Evolutionary conservation across 768 basidiomycete genomes (phyloP).

Genomic region (Multifurca ochricompacta): DNA sequence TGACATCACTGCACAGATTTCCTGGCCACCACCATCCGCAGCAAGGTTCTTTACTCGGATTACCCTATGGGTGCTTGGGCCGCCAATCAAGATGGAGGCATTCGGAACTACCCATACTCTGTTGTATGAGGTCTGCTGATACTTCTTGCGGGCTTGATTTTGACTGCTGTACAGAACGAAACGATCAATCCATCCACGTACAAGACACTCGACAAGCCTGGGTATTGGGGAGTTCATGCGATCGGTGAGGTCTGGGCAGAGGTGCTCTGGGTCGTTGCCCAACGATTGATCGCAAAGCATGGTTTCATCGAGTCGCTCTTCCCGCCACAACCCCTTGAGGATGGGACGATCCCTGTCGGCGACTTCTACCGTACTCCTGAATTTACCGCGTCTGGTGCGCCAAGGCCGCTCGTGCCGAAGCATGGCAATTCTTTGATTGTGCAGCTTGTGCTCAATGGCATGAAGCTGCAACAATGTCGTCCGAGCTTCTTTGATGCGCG

Average conservation of each 20-base stretch:
- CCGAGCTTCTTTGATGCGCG: constrained; percentile 88
- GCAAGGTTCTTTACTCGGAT: constrained; percentile 63
- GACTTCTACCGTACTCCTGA: constrained; percentile 62
- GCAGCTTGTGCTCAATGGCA: constrained; percentile 80
- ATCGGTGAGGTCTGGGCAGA: constrained; percentile 96
- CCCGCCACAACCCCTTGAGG: constrained; percentile 62
- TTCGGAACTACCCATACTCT: constrained; percentile 86
- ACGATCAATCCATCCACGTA: constrained; percentile 85
- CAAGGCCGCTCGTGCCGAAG: constrained; percentile 67
- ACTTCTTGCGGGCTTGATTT: not conserved
- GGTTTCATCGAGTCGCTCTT: constrained; percentile 73
- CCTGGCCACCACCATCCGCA: constrained; percentile 81
- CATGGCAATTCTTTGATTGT: constrained; percentile 84
- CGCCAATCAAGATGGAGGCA: constrained; percentile 64
- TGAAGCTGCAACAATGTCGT: constrained; percentile 93
- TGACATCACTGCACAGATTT: constrained; percentile 41
- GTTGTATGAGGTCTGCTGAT: constrained; percentile 29
- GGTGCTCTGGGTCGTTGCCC: constrained; percentile 75
- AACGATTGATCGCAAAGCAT: constrained; percentile 71
- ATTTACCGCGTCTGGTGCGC: constrained; percentile 33
- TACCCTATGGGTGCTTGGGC: constrained; percentile 96
- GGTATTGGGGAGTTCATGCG: constrained; percentile 90
- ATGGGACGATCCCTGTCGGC: constrained; percentile 56
- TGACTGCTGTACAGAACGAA: constrained; percentile 35
- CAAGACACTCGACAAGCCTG: constrained; percentile 89